These are phyloP conservation scores for Sedum album DNA, from an alignment of 164 flowering plant genomes.

Conservation along the genomic window DNA sequence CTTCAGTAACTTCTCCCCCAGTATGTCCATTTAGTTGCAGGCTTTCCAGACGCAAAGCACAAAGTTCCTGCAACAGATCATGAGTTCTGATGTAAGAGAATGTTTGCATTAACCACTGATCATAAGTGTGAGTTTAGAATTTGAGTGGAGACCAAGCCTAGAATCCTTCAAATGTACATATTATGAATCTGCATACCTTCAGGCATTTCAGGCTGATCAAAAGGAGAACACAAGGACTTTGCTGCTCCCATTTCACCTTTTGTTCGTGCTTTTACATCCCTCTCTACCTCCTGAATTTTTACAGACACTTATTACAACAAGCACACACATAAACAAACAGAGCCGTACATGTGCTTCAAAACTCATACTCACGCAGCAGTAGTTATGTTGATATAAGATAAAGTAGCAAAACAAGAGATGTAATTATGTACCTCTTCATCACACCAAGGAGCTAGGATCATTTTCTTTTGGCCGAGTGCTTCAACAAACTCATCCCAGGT, in stretches of 20 bases:
- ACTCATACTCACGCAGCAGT: no score
- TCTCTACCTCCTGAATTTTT: constrained; percentile 63
- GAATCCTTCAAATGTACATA: no score
- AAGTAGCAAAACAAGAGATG: background rate
- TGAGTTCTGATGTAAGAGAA: no score
- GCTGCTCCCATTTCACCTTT: constrained; percentile 92
- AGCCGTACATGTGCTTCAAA: no score
- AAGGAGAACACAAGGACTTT: constrained; percentile 76
- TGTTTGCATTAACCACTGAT: no score
- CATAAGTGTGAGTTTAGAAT: no score
- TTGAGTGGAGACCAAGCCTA: no score
- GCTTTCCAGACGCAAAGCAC: constrained; percentile 92
- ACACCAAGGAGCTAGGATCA: constrained; percentile 96
- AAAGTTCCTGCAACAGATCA: constrained; percentile 43
- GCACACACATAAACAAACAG: background rate
- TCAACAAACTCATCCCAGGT: constrained; percentile 79
- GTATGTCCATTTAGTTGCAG: constrained; percentile 79
- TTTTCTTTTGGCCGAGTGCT: constrained; percentile 62
- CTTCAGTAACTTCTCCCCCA: no score
- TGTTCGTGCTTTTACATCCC: constrained; percentile 71
- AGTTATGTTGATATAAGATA: background rate
- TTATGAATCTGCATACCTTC: constrained; percentile 67
- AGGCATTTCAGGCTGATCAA: constrained; percentile 76
- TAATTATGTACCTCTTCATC: constrained; percentile 65
- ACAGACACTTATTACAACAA: background rate